Base-by-base conservation (phyloP, 495 filamentous ascomycete genomes). In the Trichoderma virens region DNA sequence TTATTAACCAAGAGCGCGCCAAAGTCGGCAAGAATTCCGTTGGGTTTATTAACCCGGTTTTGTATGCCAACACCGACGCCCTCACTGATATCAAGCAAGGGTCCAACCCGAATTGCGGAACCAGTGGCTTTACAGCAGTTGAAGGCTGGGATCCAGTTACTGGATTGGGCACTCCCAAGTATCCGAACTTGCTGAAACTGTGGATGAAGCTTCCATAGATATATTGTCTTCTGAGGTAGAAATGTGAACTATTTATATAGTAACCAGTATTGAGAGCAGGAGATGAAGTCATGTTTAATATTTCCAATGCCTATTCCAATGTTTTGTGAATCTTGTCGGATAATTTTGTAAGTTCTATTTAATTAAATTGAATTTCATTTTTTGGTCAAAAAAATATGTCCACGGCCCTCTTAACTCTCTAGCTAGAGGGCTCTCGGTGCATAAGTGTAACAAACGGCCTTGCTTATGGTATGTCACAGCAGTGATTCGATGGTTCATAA, bases 1-100 rank as follows among this genome's bases (percentile, higher is more conserved):
- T 82, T 2, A 79, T 87, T 63, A 87, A 86, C 64, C 83, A 85
- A 69, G 80, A 84, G 65, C 73, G 84, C 7, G 63, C 86, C 8
- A 70, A 73, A 0, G 70, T 70, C 7, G 80, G 79, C 3, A 87
- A 86, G 70, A 61, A 72, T 25, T 75, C 80, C 0, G 74, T 88
- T 1, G 85, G 85, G 0, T 88, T 87, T 62, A 68, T 87, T 20
- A 87, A 88, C 66, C 85, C 41, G 16, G 61, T 63, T 7, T 23
- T 63, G 28, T 63, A 63, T 18, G 25, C 41, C 18, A 27, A 63
- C 23, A 62, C 75, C 70, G 11, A 75, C 47, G 75, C 70, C 5
- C 71, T 83, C 34, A 76, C 75, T 43, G 81, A 83, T 71, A 76
- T 83, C 38, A 79, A 75, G 13, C 72, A 73, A 34, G 80, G 80